Conservation (phyloP, 2,329 filamentous ascomycete genomes). For the Salinomyces thailandicus region DNA sequence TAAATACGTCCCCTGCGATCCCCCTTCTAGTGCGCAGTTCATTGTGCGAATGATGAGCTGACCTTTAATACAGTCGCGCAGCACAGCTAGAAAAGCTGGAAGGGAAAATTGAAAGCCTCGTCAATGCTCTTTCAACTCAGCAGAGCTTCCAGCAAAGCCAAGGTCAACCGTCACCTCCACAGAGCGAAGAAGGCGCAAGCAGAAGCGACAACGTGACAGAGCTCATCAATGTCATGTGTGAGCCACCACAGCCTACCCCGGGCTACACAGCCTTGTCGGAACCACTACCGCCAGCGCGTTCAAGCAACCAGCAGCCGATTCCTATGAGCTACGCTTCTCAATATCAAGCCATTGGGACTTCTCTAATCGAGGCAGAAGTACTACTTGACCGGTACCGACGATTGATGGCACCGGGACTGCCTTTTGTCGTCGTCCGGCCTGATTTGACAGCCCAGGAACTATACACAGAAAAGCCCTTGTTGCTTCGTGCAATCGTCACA, state of each 20-base stretch:
- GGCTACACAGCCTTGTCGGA: not conserved
- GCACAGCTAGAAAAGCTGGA: slow-evolving; percentile 26
- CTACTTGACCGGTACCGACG: slow-evolving; percentile 19
- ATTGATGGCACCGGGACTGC: slow-evolving; percentile 18
- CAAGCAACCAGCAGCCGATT: not conserved
- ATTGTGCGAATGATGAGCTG: no score
- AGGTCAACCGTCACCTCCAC: no score
- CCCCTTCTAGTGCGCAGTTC: not conserved
- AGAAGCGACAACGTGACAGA: not conserved
- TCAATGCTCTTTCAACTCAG: slow-evolving; percentile 19
- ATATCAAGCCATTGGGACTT: slow-evolving; percentile 6
- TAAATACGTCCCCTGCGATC: slow-evolving; percentile 11
- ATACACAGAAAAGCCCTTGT: slow-evolving; percentile 16
- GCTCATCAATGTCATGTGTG: slow-evolving; percentile 1
- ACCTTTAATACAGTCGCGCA: slow-evolving; percentile 19
- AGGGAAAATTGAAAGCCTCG: slow-evolving; percentile 24
- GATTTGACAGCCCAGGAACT: slow-evolving; percentile 15
- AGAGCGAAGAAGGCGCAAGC: no score
- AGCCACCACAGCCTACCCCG: not conserved
- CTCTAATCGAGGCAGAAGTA: slow-evolving; percentile 17
- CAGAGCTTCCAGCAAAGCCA: slow-evolving; percentile 4
- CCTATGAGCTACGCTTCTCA: not conserved
- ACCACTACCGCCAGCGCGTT: not conserved
- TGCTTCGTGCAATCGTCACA: slow-evolving; percentile 21
- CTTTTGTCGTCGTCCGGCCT: slow-evolving; percentile 18